These are phyloP conservation scores for Waltergamsia citrina DNA, from an alignment of 2,329 filamentous ascomycete species.

Conservation along the genomic window DNA sequence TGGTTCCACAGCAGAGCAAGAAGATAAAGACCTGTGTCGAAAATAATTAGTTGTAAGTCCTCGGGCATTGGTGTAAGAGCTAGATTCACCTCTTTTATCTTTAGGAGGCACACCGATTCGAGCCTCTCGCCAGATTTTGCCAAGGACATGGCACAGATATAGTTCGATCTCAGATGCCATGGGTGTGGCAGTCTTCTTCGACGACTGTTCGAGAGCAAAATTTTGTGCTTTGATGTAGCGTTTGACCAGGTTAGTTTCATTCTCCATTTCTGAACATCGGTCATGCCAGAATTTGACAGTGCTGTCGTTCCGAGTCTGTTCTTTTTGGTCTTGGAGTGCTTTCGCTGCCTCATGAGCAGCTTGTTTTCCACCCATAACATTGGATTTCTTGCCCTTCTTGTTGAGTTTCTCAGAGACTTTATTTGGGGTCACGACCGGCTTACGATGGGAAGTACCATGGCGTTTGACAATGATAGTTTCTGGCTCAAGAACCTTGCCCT, in stretches of 20 bases:
- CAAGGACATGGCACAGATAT: constrained; percentile 23
- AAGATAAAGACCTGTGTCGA: constrained; percentile 13
- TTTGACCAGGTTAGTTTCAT: constrained; percentile 26
- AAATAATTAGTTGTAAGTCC: too few species aligned
- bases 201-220: constrained; percentile 30
- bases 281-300: constrained; percentile 32
- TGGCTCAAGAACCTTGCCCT: constrained; percentile 52
- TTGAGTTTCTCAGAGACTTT: constrained; percentile 6
- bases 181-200: constrained; percentile 15
- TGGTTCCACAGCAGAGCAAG: constrained; percentile 13
- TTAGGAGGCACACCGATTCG: not conserved
- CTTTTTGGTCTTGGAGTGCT: constrained; percentile 22
- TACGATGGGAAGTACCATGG: too few species aligned
- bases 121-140: constrained; percentile 7
- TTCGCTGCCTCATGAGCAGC: constrained; percentile 22
- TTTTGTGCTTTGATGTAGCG: constrained; percentile 38
- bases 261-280: constrained; percentile 35
- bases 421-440: constrained; percentile 2
- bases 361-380: constrained; percentile 22
- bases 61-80: too few species aligned
- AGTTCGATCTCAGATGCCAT: constrained; percentile 23
- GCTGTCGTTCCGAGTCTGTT: constrained; percentile 13
- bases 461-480: constrained; percentile 49
- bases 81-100: not conserved
- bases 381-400: constrained; percentile 5